Base-by-base conservation (phyloP, 805 yeast genomes). In the Monosporozyma aerobia region DNA sequence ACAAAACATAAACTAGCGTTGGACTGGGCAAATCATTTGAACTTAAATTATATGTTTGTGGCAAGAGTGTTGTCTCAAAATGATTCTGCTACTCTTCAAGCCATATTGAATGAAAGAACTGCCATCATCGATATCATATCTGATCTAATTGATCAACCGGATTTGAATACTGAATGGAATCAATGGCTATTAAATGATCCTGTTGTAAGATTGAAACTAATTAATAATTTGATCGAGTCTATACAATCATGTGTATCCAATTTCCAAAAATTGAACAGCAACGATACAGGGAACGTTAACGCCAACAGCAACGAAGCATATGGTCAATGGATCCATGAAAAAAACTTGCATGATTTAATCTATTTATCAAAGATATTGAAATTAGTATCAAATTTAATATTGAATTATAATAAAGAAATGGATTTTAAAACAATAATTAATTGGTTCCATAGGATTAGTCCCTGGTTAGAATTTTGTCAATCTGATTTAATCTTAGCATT, bases 31-130 rank as follows among this genome's bases (percentile, higher is more conserved):
- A 57, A 68, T 1, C 22, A 68, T 2, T 63, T 82, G 32, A 58
- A 68, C 0, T 52, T 80, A 5, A 76, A 76, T 57, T 60, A 62
- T 16, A 54, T 65, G 7, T 86, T 83, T 58, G 70, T 74, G 1
- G 64, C 78, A n/a, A 72, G 85, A 59, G 67, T 80, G 3, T 29
- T 58, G 3, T 51, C 54, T 6, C 54, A 50, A 44, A 69, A 78
- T 3, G 55, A 67, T 13, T 78, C 74, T 48, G 78, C 74, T 48
- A 66, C 69, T 51, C 57, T 67, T 47, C 63, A 73, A 56, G 63
- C 69, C 51, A 71, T 78, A 1, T 64, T 80, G 52, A 66, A 73
- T 52, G 88, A 83, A 59, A 74, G 85, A 60, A 69, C 81, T 54
- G 63, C 72, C 1, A 66, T 80, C 0, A 59, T 81, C n/a, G 71